Conservation (phyloP, 345 rosid species). For the Xanthoceras sorbifolium region DNA sequence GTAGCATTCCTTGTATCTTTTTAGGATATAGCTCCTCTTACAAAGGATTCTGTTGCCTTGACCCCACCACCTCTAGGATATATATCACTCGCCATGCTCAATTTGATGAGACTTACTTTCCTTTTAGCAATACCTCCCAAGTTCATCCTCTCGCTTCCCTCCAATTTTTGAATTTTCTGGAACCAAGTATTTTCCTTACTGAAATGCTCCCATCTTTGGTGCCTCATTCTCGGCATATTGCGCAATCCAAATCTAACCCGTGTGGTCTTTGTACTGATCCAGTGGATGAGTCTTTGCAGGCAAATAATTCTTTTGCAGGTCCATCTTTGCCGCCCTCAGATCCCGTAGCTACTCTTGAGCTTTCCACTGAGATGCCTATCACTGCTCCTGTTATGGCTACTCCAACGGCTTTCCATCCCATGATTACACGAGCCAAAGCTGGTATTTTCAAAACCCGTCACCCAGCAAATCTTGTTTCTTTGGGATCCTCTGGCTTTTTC, state of each 20-base stretch:
- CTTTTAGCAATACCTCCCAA: background rate
- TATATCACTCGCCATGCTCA: too few species aligned
- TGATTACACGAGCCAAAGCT: slow-evolving; percentile 10
- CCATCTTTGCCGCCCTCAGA: background rate
- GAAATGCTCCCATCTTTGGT: background rate
- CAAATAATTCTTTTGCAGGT: slow-evolving; percentile 12
- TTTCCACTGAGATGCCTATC: background rate
- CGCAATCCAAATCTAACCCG: background rate
- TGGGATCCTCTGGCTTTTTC: background rate
- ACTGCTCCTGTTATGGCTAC: background rate
- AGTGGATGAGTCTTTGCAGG: slow-evolving; percentile 8
- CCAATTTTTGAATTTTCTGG: background rate
- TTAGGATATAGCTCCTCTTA: too few species aligned
- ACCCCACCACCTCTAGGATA: too few species aligned
- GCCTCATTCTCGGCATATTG: slow-evolving; percentile 4
- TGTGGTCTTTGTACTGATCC: slow-evolving; percentile 10
- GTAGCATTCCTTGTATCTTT: too few species aligned
- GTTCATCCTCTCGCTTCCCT: background rate
- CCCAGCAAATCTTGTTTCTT: too few species aligned
- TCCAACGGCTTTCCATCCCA: slow-evolving; percentile 2
- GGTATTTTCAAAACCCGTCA: slow-evolving; percentile 15
- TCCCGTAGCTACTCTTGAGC: background rate
- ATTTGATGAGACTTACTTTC: slow-evolving; percentile 16
- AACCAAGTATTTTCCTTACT: background rate
- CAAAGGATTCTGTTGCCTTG: too few species aligned